These are phyloP conservation scores for Sutorius australiensis DNA, from an alignment of 768 basidiomycete species.

Conservation along the genomic window DNA sequence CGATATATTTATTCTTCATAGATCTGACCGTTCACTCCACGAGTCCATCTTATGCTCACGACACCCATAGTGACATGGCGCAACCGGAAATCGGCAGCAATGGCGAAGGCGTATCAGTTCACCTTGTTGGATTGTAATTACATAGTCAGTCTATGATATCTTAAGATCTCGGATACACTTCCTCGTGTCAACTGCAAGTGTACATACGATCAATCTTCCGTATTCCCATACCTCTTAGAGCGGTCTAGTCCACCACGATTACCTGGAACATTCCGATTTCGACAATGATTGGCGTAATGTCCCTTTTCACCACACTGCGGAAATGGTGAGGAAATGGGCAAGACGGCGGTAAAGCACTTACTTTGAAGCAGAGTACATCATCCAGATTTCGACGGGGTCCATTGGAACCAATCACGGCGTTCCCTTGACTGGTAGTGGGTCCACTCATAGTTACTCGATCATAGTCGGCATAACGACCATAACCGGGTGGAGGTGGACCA, in stretches of 20 bases:
- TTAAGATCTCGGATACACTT: not conserved
- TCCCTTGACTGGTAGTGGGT: slow-evolving; percentile 19
- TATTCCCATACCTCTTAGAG: slow-evolving; percentile 29
- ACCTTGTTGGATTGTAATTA: not conserved
- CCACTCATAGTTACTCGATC: slow-evolving; percentile 49
- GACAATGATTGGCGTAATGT: slow-evolving; percentile 93
- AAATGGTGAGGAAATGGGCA: slow-evolving; percentile 5
- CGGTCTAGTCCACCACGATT: slow-evolving; percentile 81
- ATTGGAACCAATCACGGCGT: slow-evolving; percentile 29
- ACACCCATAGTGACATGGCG: too few species aligned
- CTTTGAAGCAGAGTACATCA: slow-evolving; percentile 87
- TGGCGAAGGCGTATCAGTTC: not conserved
- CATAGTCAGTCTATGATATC: not conserved
- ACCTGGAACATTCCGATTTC: slow-evolving; percentile 86
- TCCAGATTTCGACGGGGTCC: slow-evolving; percentile 69
- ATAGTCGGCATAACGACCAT: slow-evolving; percentile 78
- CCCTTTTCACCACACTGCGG: slow-evolving; percentile 84
- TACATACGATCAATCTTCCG: slow-evolving; percentile 23
- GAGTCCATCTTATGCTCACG: too few species aligned
- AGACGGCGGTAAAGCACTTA: slow-evolving; percentile 28
- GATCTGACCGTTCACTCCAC: too few species aligned
- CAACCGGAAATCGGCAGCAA: not conserved
- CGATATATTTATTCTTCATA: too few species aligned
- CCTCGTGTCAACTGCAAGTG: not conserved
- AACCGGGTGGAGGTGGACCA: slow-evolving; percentile 90